Evolutionary conservation across 495 filamentous ascomycete genomes (phyloP), one percentile per base, ranked within the genome.

Genomic region (Neurospora intermedia): DNA sequence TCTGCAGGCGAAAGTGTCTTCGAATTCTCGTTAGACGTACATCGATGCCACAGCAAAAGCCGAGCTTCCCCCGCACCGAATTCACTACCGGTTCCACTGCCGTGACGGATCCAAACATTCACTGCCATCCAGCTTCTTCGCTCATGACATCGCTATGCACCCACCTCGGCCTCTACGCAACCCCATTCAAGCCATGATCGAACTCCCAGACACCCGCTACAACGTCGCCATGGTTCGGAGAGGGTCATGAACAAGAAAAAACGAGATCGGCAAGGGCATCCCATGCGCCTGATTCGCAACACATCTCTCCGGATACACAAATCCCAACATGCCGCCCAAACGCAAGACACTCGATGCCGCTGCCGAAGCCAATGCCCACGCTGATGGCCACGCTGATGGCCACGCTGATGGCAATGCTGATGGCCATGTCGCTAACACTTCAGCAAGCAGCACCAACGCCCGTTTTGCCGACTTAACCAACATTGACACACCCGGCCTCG

Each of bases 311-410:
- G 23, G 54, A 31, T 35, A 62, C 54, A 62, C 27, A 35, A 59
- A 16, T 38, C 54, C 27, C 11, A 66, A 70, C 70, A 78, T 78
- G 77, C 75, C 76, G 40, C 42, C 77, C 4, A 78, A 78, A 66
- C 76, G 77, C 70, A 78, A 75, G 70, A 40, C 45, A 45, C 15
- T 70, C 48, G 73, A 76, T 38, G 43, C 39, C 43, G 77, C 75
- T 13, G 42, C 31, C 69, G 69, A 69, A 8, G 62, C 41, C 71
- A 62, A 62, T 70, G 45, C 35, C 39, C 45, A 42, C 23, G 39
- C 20, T 62, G 3, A 27, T 23, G 31, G 16, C 43, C 15, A 42
- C 27, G 43, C 20, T 62, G 3, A 27, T 23, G 31, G 9, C 43
- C 15, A 42, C 27, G 27, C 20, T 62, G 4, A 27, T 27, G 31